Evolutionary conservation across 1,284 basidiomycete genomes (phyloP), one percentile per base, ranked within the genome.

Genomic region (Papiliotrema laurentii): DNA sequence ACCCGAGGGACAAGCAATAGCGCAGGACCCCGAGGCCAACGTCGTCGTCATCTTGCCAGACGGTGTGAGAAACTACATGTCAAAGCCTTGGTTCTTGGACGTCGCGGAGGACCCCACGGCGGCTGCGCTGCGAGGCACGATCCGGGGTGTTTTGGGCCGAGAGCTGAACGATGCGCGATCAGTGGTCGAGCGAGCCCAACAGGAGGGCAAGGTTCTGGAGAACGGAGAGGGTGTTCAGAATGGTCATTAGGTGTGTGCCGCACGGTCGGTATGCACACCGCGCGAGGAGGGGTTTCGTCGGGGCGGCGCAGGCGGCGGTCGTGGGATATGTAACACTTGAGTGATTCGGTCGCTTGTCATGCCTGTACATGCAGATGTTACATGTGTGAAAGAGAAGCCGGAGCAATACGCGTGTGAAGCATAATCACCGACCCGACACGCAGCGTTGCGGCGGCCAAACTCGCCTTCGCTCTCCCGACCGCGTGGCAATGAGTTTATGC

Each of bases 21-120:
- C 87, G 0, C 73, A 81, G 50, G 83, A 84, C 14, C 77, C 81
- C 45, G 86, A 85, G 7, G 79, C 80, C 67, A 98, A 97, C 65
- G 90, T 96, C 5, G 87, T 98, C 0, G 79, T 97, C 4, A 65
- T 98, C 34, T 75, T 96, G 36, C 83, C 94, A 24, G 94, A 98
- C 67, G 89, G 90, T 3, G 84, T 97, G 50, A 81, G 93, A 53
- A 97, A 97, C 72, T 97, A 97, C 73, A 94, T 97, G 82, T 89
- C 87, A 75, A 96, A 94, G 54, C 57, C 61, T 11, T 73, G 71
- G 71, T 72, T 73, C 62, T 54, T 73, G 16, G 58, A 58, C n/a
- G 51, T 54, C 18, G 47, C 55, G 22, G 50, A 54, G 22, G 39
- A 44, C 6, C 36, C 43, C 3, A 35, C 49, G 2, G 25, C 38